Percentiles rank a stretch among this genome's conserved stretches.
Evolutionary conservation across 2,329 filamentous ascomycete species (phyloP).

Genomic region (Fusarium buxicola): DNA sequence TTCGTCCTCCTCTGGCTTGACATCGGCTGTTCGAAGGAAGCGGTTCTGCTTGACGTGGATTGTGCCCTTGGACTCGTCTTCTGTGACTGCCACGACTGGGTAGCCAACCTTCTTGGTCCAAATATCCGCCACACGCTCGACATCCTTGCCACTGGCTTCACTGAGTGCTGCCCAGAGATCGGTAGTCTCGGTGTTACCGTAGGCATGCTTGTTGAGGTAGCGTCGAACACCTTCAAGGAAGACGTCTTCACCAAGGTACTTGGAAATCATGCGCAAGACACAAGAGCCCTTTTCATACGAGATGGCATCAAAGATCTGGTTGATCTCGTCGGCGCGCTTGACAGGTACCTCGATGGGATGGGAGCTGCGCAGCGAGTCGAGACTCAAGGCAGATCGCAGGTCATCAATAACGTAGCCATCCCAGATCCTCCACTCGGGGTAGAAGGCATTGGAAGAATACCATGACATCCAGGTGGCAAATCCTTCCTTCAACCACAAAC

Average conservation of each 20-base stretch:
- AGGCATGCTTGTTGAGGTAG: conserved; percentile 97
- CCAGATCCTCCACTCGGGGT: conserved; percentile 99
- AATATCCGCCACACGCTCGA: conserved; percentile 90
- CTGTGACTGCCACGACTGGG: conserved; percentile 87
- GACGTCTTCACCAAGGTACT: conserved; percentile 89
- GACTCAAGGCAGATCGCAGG: conserved; percentile 84
- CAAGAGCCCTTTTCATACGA: conserved; percentile 98
- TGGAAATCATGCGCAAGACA: conserved; percentile 96
- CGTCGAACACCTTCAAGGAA: conserved; percentile 92
- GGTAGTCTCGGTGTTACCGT: conserved; percentile 90
- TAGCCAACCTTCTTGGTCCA: conserved; percentile 98
- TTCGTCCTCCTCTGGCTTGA: conserved; percentile 91
- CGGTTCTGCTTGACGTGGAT: conserved; percentile 95
- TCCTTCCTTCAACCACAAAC: conserved; percentile 94
- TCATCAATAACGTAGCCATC: conserved; percentile 94
- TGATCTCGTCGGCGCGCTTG: conserved; percentile 94
- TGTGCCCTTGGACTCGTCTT: conserved; percentile 70
- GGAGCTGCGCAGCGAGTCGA: conserved; percentile 93
- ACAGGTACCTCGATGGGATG: conserved; percentile 97
- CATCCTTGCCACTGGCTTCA: conserved; percentile 90
- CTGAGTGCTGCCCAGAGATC: conserved; percentile 91
- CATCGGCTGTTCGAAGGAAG: conserved; percentile 91
- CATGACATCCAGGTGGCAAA: conserved; percentile 71
- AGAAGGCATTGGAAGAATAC: conserved; percentile 93
- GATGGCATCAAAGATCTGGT: conserved; percentile 98